phyloP scores from a whole-genome alignment of 169 alveolate species.

The Plasmodium relictum region DNA sequence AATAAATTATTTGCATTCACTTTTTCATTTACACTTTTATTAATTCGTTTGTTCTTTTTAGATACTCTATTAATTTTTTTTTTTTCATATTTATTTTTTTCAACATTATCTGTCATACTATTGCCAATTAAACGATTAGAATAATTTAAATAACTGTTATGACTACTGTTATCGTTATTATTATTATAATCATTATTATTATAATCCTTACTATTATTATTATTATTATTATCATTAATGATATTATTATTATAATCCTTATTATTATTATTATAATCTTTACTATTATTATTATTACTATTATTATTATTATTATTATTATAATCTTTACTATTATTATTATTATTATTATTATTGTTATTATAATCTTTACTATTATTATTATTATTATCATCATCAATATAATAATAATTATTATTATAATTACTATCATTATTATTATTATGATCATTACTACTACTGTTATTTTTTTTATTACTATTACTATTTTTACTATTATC shows the following conservation, averaged over 20 bases:
- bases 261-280: background rate
- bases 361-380: too few relatives aligned
- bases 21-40: conserved; percentile 25
- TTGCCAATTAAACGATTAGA: background rate
- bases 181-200: background rate
- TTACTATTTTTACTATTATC: too few relatives aligned
- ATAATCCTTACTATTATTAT: background rate
- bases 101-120: background rate
- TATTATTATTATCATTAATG: background rate
- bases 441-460: too few relatives aligned
- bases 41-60: background rate
- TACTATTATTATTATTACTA: background rate
- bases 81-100: background rate
- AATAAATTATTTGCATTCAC: conserved; percentile 22
- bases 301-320: background rate
- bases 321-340: background rate
- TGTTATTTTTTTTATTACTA: too few relatives aligned
- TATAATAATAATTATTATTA: background rate
- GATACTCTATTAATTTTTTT: background rate
- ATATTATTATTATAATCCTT: background rate
- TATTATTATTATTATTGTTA: background rate
- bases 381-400: too few relatives aligned
- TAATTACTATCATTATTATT: background rate
- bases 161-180: background rate
- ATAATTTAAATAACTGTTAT: background rate